Conservation (phyloP, 176 grass and related monocot genomes). For the Secale cereale region DNA sequence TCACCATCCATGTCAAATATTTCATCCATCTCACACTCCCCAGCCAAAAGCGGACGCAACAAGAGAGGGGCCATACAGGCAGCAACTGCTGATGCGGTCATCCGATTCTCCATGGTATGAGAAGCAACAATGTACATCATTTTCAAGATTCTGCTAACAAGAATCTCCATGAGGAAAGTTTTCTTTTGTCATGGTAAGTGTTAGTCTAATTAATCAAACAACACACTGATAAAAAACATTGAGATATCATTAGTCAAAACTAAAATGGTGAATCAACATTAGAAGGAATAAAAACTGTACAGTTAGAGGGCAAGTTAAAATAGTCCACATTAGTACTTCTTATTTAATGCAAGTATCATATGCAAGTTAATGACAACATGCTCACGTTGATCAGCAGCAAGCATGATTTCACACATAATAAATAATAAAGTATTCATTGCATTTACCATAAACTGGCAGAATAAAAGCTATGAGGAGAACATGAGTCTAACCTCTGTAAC, state of each 20-base stretch:
- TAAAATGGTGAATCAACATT: not conserved
- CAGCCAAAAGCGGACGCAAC: constrained; percentile 94
- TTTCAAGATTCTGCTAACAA: constrained; percentile 75
- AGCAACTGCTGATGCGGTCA: constrained; percentile 94
- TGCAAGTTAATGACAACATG: constrained; percentile 8
- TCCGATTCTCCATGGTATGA: constrained; percentile 83
- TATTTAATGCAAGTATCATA: constrained; percentile 1
- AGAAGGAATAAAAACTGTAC: not conserved
- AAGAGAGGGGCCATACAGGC: constrained; percentile 99
- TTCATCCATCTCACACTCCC: constrained; percentile 98
- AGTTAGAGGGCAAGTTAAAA: not conserved
- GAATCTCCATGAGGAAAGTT: constrained; percentile 8
- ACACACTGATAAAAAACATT: not conserved
- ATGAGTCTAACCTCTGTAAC: constrained; percentile 71
- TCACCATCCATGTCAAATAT: constrained; percentile 84
- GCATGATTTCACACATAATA: not conserved
- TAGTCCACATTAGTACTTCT: constrained; percentile 1
- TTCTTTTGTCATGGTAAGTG: constrained; percentile 7
- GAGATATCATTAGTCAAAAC: not conserved
- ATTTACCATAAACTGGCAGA: constrained; percentile 20
- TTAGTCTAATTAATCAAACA: constrained; percentile 7
- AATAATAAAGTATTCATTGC: not conserved
- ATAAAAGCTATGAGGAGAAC: constrained; percentile 3
- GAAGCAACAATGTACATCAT: constrained; percentile 92
- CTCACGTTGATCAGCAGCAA: constrained; percentile 1